Percentiles rank a stretch among this genome's conserved stretches.
These are phyloP conservation scores for Penicillium janthinellum DNA, from an alignment of 2,329 filamentous ascomycete species.

Conservation along the genomic window DNA sequence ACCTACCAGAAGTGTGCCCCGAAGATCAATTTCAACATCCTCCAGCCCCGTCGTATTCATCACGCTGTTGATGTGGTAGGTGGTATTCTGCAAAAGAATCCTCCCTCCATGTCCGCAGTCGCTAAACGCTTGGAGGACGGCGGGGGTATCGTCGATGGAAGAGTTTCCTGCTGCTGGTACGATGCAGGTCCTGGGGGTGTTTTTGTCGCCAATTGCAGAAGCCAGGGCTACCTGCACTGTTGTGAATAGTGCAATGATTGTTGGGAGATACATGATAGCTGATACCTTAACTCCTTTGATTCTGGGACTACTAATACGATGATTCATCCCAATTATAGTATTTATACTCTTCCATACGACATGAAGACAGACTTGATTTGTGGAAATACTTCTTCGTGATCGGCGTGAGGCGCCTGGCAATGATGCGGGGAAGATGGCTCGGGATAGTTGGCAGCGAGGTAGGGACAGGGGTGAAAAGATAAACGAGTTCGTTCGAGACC, in stretches of 20 bases:
- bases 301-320: too few relatives aligned
- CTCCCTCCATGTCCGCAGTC: slow-evolving; percentile 53
- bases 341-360: background rate
- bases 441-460: slow-evolving; percentile 3
- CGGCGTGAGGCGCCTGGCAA: background rate
- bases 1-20: slow-evolving; percentile 53
- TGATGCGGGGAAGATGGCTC: background rate
- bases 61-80: slow-evolving; percentile 53
- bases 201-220: too few relatives aligned
- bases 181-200: background rate
- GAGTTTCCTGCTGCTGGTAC: background rate
- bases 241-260: too few relatives aligned
- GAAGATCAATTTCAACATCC: slow-evolving; percentile 53
- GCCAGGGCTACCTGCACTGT: too few relatives aligned
- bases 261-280: too few relatives aligned
- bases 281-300: too few relatives aligned
- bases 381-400: background rate
- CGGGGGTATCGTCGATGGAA: slow-evolving; percentile 51
- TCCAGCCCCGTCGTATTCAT: slow-evolving; percentile 53
- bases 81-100: slow-evolving; percentile 53
- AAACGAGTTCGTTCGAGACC: background rate
- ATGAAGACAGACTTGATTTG: background rate
- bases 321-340: background rate
- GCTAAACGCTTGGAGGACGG: slow-evolving; percentile 54
- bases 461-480: background rate